phyloP scores from a whole-genome alignment of 1,139 yeast species.

The Suhomyces atakaporum region DNA sequence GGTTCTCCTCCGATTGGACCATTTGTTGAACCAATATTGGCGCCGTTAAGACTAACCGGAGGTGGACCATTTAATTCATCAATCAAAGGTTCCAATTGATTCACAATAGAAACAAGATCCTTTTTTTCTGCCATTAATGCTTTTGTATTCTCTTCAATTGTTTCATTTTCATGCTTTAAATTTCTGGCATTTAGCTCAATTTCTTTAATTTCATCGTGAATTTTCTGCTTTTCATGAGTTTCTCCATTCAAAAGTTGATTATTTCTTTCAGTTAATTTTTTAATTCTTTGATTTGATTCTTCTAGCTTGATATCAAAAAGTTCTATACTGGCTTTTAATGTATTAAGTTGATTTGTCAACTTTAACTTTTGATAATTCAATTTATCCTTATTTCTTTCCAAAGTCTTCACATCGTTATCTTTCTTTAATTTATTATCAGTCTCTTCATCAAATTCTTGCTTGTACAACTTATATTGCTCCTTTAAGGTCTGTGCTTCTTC shows the following conservation, averaged over 20 bases:
- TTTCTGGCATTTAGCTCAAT: conserved; percentile 16
- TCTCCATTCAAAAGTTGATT: conserved; percentile 23
- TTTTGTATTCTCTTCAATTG: conserved; percentile 29
- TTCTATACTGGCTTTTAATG: conserved; percentile 23
- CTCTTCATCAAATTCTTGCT: conserved; percentile 34
- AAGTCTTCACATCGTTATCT: conserved; percentile 35
- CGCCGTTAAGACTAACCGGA: not conserved
- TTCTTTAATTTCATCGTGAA: conserved; percentile 19
- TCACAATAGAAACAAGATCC: conserved; percentile 21
- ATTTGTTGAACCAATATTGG: not conserved
- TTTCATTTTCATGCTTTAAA: conserved; percentile 24
- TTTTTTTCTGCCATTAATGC: conserved; percentile 28
- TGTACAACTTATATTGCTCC: conserved; percentile 22
- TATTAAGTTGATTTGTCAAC: conserved; percentile 29
- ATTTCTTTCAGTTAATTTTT: conserved; percentile 30
- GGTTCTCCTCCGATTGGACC: conserved; percentile 3
- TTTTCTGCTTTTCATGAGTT: conserved; percentile 24
- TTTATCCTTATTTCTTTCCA: conserved; percentile 36
- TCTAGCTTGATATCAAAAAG: conserved; percentile 24
- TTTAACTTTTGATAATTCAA: conserved; percentile 37
- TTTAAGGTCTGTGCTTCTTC: conserved; percentile 29
- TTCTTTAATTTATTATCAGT: conserved; percentile 33
- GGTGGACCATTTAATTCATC: conserved; percentile 24
- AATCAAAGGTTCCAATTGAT: conserved; percentile 30
- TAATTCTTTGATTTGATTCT: conserved; percentile 26